A percentile compares a stretch with the other conserved stretches of the same genome.
Evolutionary conservation across 371 early-diverging fungal genomes (phyloP).

Genomic region (Coemansia linderi): DNA sequence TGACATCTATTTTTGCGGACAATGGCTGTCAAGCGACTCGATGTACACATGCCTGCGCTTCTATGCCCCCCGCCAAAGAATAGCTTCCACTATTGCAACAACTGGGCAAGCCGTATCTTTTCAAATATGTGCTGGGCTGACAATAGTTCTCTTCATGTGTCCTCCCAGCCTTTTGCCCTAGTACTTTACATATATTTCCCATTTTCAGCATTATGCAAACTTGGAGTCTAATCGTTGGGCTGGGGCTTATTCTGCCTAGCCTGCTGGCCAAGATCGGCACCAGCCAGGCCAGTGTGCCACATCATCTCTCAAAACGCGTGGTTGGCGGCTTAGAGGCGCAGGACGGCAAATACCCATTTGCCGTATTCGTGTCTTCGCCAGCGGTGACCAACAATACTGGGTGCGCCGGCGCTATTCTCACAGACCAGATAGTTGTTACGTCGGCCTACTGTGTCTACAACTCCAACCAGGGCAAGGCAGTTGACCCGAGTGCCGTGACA

Average conservation of each 20-base stretch:
- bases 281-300: background rate
- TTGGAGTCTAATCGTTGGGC: background rate
- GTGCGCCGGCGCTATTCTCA: slow-evolving; percentile 45
- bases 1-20: background rate
- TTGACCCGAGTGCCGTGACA: slow-evolving; percentile 23
- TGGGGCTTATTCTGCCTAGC: background rate
- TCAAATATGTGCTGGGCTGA: background rate
- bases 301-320: slow-evolving; percentile 24
- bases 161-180: background rate
- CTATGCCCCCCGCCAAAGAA: background rate
- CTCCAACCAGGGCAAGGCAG: slow-evolving; percentile 10
- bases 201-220: background rate
- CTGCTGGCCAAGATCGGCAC: background rate
- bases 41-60: slow-evolving; percentile 1
- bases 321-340: slow-evolving; percentile 32
- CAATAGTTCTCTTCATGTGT: background rate
- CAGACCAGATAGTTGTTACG: slow-evolving; percentile 41
- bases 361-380: slow-evolving; percentile 34
- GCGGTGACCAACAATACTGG: slow-evolving; percentile 32
- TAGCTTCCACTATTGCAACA: too few species aligned
- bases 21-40: background rate
- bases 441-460: slow-evolving; percentile 40
- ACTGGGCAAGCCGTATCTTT: background rate
- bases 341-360: slow-evolving; percentile 30
- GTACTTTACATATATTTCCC: background rate